These are phyloP conservation scores for Ceratobasidium theobromae DNA, from an alignment of 1,284 basidiomycete species.

Conservation along the genomic window DNA sequence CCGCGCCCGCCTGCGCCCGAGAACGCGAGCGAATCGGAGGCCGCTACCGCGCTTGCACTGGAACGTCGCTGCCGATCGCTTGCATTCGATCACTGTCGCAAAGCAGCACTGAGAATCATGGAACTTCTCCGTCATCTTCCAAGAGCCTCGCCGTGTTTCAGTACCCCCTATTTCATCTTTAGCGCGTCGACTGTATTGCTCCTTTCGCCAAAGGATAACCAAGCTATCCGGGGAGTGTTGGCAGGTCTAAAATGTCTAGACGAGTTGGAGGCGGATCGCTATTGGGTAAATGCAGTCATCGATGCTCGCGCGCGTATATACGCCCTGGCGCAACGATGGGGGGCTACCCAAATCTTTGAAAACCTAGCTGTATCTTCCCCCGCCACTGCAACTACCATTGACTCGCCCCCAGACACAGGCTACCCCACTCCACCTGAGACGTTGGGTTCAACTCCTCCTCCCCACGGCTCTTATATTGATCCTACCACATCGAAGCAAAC, in stretches of 20 bases:
- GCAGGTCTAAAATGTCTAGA: constrained; percentile 14
- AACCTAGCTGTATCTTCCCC: not conserved
- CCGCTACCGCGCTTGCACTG: not conserved
- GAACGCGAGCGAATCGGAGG: constrained; percentile 9
- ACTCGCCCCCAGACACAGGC: not conserved
- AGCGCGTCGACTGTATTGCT: constrained; percentile 22
- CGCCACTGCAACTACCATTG: not conserved
- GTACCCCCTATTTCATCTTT: constrained; percentile 25
- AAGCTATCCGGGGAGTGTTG: constrained; percentile 9
- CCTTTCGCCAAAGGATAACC: constrained; percentile 16
- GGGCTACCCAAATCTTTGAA: constrained; percentile 3
- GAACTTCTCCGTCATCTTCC: constrained; percentile 27
- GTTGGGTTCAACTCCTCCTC: not conserved
- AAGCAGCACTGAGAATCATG: constrained; percentile 17
- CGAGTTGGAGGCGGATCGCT: not conserved
- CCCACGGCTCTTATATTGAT: not conserved
- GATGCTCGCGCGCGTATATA: constrained; percentile 18
- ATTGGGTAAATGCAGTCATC: constrained; percentile 20
- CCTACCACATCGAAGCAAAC: not conserved
- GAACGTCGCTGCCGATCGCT: constrained; percentile 20
- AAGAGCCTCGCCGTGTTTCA: constrained; percentile 19
- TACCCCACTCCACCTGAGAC: not conserved
- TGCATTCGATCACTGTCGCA: constrained; percentile 24
- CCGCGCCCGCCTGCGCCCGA: not conserved
- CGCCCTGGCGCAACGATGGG: constrained; percentile 21